Base-by-base conservation (phyloP, 495 filamentous ascomycete species). In the Durotheca rogersii region DNA sequence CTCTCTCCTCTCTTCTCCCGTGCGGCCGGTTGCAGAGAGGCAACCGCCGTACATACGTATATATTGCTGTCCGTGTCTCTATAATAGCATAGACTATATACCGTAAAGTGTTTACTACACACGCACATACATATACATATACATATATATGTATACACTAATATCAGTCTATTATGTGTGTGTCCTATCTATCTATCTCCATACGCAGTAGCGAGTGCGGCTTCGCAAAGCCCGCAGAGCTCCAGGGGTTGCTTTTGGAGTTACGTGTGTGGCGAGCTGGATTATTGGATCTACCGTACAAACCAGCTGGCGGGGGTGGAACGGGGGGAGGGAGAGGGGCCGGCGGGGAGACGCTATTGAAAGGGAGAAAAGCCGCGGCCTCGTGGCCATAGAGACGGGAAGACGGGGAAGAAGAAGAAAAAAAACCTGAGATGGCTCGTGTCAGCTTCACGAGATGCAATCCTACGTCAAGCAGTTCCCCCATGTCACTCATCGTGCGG, bases 401-500 rank as follows among this genome's bases (percentile, higher is more conserved):
- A n/a, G n/a, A n/a, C n/a, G n/a, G n/a, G n/a, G n/a, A n/a, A n/a
- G n/a, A n/a, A n/a, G n/a, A n/a, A n/a, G n/a, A n/a, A n/a, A n/a
- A n/a, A 45, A 39, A 25, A 11, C 39, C 27, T 41, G 40, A 44
- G 41, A 18, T 46, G 15, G 35, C 30, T 51, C 45, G 56, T 51
- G 56, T 50, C 56, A 53, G 45, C 56, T 59, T 39, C 38, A 31
- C 45, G 37, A 58, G 32, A 32, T 14, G 20, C 40, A 49, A 58
- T 54, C 50, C 56, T 35, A 59, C 56, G 50, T 54, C 33, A 42
- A 47, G 36, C 31, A 45, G 43, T 41, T 54, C 33, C 41, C 47
- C 56, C 50, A 59, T 59, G 50, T 41, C 31, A 53, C 56, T 41
- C 37, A 36, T 54, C 35, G 44, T 54, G 40, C 50, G 41, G 50